Evolutionary conservation across 768 basidiomycete genomes (phyloP), one percentile per base, ranked within the genome.

Genomic region (Strobilomyces dryophilus): DNA sequence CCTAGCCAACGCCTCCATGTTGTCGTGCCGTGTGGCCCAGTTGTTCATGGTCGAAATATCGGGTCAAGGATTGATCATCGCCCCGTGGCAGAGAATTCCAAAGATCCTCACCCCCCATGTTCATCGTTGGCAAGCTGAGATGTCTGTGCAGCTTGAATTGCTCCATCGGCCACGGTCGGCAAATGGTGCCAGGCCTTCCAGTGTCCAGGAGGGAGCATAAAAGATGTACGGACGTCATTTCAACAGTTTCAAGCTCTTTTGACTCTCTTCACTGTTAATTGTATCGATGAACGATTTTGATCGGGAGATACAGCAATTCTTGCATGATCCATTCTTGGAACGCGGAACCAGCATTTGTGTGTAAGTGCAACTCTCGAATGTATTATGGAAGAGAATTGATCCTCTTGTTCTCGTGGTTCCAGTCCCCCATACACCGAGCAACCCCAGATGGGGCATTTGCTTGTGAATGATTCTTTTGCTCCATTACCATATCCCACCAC

Each of bases 1-100:
- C 27, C 31, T 40, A 50, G 44, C 48, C 53, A 35, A 6, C 15
- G n/a, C 43, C 42, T 14, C 17, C 49, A 56, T 49, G 48, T 45
- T 29, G 11, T 7, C 26, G 42, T 17, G 32, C 17, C 47, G 6
- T 7, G 45, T 36, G 55, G 55, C 46, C 3, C 21, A 31, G 21
- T 6, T 20, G 20, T 17, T 4, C 27, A 10, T 27, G 11, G 11
- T 9, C 4, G 21, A 27, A 20, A 27, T 40, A 10, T 18, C 24
- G 24, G 24, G 24, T 24, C 24, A 24, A 24, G 24, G 24, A 2
- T 24, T 40, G 39, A 20, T 11, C 7, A 40, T 40, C 39, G n/a
- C 39, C 20, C 9, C 18, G 39, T 20, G 18, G 39, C 29, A 29
- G 29, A 29, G 29, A 29, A 29, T 29, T 29, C 29, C 29, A 29